phyloP scores from a whole-genome alignment of 352 stramenopile genomes.

The Pythium coloratum region DNA sequence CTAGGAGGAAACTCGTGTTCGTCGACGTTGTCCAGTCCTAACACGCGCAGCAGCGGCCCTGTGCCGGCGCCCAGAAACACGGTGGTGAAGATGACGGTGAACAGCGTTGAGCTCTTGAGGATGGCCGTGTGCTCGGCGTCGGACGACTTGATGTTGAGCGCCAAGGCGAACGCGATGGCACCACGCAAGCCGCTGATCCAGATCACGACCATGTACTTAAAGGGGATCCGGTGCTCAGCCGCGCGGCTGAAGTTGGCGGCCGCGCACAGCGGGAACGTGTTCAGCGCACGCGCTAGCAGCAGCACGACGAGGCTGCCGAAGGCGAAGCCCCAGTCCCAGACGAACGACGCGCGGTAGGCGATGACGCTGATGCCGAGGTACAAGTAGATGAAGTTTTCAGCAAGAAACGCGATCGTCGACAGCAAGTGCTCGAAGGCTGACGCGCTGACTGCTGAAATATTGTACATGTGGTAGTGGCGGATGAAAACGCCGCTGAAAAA shows the following conservation, averaged over 20 bases:
- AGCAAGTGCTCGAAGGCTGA: conserved; percentile 35
- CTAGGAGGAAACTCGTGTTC: background rate
- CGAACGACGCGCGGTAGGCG: conserved; percentile 54
- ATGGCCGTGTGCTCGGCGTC: conserved; percentile 36
- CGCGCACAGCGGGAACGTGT: conserved; percentile 73
- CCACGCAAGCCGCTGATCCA: conserved; percentile 93
- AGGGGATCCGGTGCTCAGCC: conserved; percentile 38
- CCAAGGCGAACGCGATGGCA: conserved; percentile 91
- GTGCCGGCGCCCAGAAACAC: conserved; percentile 47
- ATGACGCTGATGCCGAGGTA: conserved; percentile 71
- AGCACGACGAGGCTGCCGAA: conserved; percentile 32
- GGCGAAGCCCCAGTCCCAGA: conserved; percentile 70
- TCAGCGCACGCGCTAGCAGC: conserved; percentile 54
- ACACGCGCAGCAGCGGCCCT: conserved; percentile 32
- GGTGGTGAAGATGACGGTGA: conserved; percentile 59
- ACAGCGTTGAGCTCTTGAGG: conserved; percentile 53
- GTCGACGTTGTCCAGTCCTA: conserved; percentile 26
- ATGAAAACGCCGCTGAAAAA: conserved; percentile 83
- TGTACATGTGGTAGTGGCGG: conserved; percentile 47
- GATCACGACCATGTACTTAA: conserved; percentile 78
- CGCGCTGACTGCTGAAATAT: conserved; percentile 31
- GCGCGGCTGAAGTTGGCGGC: conserved; percentile 52
- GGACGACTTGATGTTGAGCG: conserved; percentile 55
- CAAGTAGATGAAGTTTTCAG: conserved; percentile 50
- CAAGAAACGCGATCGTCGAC: conserved; percentile 37